Evolutionary conservation across 2,329 filamentous ascomycete species (phyloP), one percentile per base, ranked within the genome.

Genomic region (Sporothrix phasma): DNA sequence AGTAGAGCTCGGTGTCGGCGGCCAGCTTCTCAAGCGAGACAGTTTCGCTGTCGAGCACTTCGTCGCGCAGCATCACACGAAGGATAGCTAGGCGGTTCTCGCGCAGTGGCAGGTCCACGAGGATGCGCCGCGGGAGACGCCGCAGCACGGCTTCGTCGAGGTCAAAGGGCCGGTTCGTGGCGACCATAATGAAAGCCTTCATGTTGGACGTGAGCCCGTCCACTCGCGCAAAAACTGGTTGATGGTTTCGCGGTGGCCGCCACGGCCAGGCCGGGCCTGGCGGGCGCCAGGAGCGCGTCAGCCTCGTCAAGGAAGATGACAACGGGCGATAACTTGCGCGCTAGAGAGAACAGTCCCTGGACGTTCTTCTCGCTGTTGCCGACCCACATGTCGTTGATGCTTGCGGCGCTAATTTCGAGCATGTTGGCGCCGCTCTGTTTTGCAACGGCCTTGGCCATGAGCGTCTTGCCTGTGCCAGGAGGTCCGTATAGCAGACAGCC

Each of bases 251-350:
- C 92, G 85, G 69, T 95, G 90, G 1, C 84, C 87, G 5, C 84
- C 84, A 34, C 89, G 82, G 69, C 85, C 86, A 65, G 82, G 81
- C 26, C 82, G 80, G 45, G 84, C 83, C 67, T 85, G 82, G 63
- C 94, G 85, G 17, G 89, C 87, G 29, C 90, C 90, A 64, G 88
- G 56, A 99, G 87, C 7, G 93, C 89, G 73, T 99, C 94, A 24
- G 92, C 94, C 76, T 99, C 94, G 72, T 99, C 94, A 67, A 99
- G 91, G 77, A 99, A 97, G 60, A 99, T 90, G 17, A 99, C 88
- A 71, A 92, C 92, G 0, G 94, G 94, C 1, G 89, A 88, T 7
- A 97, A 83, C 74, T 96, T 96, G 76, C 91, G 91, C 3, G 94
- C 94, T 0, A 97, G 80, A 0, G 86, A 88, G 76, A 99, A 99